phyloP scores from a whole-genome alignment of 1,139 yeast genomes.

The Magnusiomyces paraingens region DNA sequence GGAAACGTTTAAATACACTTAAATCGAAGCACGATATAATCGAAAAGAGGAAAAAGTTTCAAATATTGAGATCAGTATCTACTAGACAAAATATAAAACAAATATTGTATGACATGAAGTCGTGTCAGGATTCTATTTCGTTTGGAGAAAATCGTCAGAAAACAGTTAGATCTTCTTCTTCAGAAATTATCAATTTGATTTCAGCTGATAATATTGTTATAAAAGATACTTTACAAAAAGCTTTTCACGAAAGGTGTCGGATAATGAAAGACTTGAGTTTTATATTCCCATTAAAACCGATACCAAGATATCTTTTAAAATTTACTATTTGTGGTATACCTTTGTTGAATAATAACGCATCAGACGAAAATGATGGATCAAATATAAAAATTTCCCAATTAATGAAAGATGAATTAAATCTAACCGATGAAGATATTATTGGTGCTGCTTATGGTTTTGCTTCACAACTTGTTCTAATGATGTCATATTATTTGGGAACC shows the following conservation, averaged over 20 bases:
- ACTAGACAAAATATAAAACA: neutral
- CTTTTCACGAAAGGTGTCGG: conserved; percentile 22
- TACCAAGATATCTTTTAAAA: neutral
- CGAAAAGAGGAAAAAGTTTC: neutral
- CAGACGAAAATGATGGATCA: conserved; percentile 3
- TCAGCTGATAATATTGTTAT: conserved; percentile 15
- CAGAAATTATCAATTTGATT: neutral
- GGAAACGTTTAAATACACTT: neutral
- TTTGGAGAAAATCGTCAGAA: neutral
- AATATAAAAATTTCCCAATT: conserved; percentile 5
- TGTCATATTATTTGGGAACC: conserved; percentile 41
- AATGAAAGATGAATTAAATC: conserved; percentile 17
- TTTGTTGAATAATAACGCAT: neutral
- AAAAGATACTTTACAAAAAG: conserved; percentile 2
- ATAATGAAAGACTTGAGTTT: conserved; percentile 20
- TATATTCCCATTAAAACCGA: conserved; percentile 1
- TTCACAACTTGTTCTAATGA: conserved; percentile 38
- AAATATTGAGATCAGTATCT: neutral
- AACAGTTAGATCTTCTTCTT: neutral
- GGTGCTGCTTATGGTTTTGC: conserved; percentile 48
- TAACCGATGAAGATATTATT: conserved; percentile 34
- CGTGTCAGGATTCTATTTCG: neutral
- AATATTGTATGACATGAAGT: neutral
- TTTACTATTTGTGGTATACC: conserved; percentile 3
- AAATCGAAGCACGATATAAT: neutral